Percentiles rank a stretch among this genome's conserved stretches.
Conservation (phyloP, 225 moss, liverwort and hornwort genomes). For the Ulota crispa region DNA sequence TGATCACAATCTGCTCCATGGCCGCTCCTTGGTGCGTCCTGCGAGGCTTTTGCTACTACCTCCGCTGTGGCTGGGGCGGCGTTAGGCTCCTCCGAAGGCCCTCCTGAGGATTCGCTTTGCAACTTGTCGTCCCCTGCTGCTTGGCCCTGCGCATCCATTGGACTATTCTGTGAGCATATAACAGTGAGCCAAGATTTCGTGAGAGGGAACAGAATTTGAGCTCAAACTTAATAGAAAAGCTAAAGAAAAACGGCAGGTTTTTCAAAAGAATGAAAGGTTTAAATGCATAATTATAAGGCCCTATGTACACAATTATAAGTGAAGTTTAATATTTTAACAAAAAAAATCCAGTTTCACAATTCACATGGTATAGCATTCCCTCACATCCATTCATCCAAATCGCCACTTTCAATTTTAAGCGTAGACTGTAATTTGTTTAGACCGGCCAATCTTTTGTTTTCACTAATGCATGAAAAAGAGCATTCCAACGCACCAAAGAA, state of each 20-base stretch:
- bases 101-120: background rate
- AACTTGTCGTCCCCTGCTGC: slow-evolving; percentile 13
- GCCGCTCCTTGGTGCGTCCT: background rate
- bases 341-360: too few relatives aligned
- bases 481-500: background rate
- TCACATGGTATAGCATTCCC: too few relatives aligned
- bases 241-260: too few relatives aligned
- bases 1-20: background rate
- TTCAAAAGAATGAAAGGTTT: too few relatives aligned
- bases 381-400: background rate
- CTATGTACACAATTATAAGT: too few relatives aligned
- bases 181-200: too few relatives aligned
- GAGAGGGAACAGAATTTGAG: too few relatives aligned
- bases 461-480: background rate
- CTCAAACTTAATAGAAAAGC: too few relatives aligned
- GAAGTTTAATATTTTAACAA: too few relatives aligned
- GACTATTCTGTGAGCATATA: too few relatives aligned
- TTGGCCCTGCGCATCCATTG: slow-evolving; percentile 5
- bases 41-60: background rate
- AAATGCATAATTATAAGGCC: too few relatives aligned
- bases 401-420: background rate
- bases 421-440: background rate
- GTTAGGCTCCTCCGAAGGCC: background rate
- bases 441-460: background rate
- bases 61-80: background rate